Percentiles rank a stretch among this genome's conserved stretches.
Evolutionary conservation across 306 rosid species (phyloP).

Genomic region (Begonia masoniana): DNA sequence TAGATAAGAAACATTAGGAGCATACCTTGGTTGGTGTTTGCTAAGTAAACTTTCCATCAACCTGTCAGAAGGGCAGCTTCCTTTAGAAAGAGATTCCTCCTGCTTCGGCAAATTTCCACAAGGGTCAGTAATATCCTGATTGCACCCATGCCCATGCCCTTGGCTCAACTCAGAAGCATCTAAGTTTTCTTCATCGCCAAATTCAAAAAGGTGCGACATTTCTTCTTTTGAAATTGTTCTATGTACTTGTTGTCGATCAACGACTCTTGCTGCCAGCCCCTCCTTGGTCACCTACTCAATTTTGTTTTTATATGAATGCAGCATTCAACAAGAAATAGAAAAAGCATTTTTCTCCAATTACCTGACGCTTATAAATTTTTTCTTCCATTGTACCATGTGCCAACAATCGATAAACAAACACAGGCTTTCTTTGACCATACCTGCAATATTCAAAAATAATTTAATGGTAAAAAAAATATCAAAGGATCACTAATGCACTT

Average conservation of each 20-base stretch:
- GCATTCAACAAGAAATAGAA: background rate
- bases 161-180: conserved; percentile 40
- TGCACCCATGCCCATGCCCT: conserved; percentile 25
- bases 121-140: conserved; percentile 21
- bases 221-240: conserved; percentile 93
- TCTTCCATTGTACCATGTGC: conserved; percentile 99
- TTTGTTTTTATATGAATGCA: conserved; percentile 2
- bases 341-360: conserved; percentile 17
- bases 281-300: conserved; percentile 84
- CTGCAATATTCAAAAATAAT: conserved; percentile 25
- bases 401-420: conserved; percentile 87
- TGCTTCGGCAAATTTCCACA: conserved; percentile 35
- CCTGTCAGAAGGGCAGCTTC: conserved; percentile 75
- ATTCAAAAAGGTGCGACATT: conserved; percentile 94
- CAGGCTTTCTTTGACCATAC: conserved; percentile 95
- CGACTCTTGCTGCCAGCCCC: conserved; percentile 96
- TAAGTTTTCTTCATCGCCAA: conserved; percentile 88
- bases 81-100: conserved; percentile 44
- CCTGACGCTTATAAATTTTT: conserved; percentile 98
- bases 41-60: conserved; percentile 75
- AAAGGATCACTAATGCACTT: too few species aligned
- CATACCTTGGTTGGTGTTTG: conserved; percentile 71
- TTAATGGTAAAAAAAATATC: background rate
- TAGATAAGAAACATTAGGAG: conserved; percentile 2
- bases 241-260: conserved; percentile 87